Evolutionary conservation across 1,284 basidiomycete species (phyloP).

Genomic region (Bondarzewia mesenterica): DNA sequence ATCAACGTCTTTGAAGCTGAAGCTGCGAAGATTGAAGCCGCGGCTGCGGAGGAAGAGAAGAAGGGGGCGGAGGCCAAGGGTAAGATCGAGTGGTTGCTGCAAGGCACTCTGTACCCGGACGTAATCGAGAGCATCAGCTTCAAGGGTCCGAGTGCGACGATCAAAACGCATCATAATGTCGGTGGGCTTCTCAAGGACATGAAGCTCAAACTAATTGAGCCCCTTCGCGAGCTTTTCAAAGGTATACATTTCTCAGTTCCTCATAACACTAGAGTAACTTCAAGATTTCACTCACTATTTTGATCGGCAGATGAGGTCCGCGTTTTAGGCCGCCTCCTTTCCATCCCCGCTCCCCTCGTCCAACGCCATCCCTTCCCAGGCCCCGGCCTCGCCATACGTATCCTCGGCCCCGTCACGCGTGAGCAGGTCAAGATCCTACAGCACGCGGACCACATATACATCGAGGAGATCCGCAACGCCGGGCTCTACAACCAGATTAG

Average conservation of each 20-base stretch:
- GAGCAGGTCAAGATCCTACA: constrained; percentile 95
- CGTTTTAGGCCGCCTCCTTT: constrained; percentile 82
- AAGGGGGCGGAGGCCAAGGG: constrained; percentile 70
- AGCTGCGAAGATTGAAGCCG: constrained; percentile 83
- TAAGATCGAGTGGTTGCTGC: constrained; percentile 93
- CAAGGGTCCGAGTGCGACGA: constrained; percentile 98
- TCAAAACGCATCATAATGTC: constrained; percentile 99
- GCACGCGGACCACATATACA: constrained; percentile 93
- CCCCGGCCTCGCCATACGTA: constrained; percentile 97
- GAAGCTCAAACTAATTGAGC: constrained; percentile 99
- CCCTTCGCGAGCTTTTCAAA: constrained; percentile 96
- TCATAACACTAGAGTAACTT: background rate
- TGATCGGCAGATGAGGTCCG: constrained; percentile 82
- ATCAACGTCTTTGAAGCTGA: constrained; percentile 97
- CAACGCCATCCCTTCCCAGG: constrained; percentile 99
- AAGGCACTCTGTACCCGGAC: constrained; percentile 99
- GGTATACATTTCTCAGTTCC: constrained; percentile 37
- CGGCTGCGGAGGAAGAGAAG: constrained; percentile 70
- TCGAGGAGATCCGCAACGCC: constrained; percentile 94
- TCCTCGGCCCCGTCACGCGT: constrained; percentile 89
- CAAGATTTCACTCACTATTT: background rate
- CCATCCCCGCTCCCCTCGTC: constrained; percentile 90
- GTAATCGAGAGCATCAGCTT: constrained; percentile 99
- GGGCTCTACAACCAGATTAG: constrained; percentile 91
- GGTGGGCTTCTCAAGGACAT: constrained; percentile 95